Base-by-base conservation (phyloP, 1,284 basidiomycete genomes). In the Malassezia furfur region DNA sequence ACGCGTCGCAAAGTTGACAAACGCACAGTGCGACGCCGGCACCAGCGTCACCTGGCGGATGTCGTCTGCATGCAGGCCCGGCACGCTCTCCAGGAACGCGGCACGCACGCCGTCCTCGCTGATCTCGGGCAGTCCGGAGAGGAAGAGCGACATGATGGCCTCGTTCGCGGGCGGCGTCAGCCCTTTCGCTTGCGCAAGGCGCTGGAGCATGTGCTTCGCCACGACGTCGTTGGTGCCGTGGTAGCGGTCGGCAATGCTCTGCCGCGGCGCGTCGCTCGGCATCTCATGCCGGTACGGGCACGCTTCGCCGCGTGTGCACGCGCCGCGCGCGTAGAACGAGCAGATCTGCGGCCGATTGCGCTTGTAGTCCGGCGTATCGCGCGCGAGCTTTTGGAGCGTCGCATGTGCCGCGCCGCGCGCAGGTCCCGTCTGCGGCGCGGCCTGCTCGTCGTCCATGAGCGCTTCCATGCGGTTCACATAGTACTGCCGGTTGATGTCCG, bases 231-330 rank as follows among this genome's bases (percentile, higher is more conserved):
- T 87, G 25, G 79, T 79, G 8, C 91, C 91, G 75, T 94, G 43
- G 85, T 76, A 61, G 54, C 91, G 80, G 77, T 96, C 91, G 70
- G 87, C 83, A 51, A 96, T 85, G 68, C 87, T 93, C 77, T 96
- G 90, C 70, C 88, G 85, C n/a, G 85, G 32, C 36, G 38, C 19
- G 12, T 53, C 55, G 1, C 50, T 38, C 0, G 89, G 89, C 72
- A 86, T 81, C 75, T 98, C 94, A 70, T 98, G 94, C 80, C 85
- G 80, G 77, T 89, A 98, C 0, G 94, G 94, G 76, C 94, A 99
- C 56, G 88, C 89, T 22, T 80, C 78, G 6, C 94, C 94, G 37
- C 94, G 82, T 38, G 81, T 89, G 74, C 94, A 99, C 57, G 90
- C 86, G 0, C 94, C 94, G 77, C 96, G 96, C 39, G 83, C 85